Base-by-base conservation (phyloP, 352 stramenopile genomes). In the Pythium phragmitis region DNA sequence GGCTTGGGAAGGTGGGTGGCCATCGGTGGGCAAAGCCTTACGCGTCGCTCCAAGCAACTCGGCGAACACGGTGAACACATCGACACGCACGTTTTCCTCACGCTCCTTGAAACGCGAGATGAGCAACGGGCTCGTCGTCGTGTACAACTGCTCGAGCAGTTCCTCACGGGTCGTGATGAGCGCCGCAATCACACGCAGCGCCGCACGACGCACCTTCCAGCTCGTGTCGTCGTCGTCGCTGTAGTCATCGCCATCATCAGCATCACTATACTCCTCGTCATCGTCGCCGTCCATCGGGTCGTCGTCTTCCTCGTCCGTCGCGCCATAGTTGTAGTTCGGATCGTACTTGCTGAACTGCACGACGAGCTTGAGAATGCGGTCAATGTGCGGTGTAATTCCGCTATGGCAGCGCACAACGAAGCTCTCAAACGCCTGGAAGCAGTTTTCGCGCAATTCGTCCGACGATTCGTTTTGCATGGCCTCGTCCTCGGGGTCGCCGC, bases 71-170 rank as follows among this genome's bases (percentile, higher is more conserved):
- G 83, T 85, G 75, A 99, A 96, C 7, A 99, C 92, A 62, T 98
- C 97, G 21, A 99, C 94, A 28, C 96, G 94, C 52, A 99, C 98
- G 73, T 99, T 99, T 64, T 99, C 97, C 79, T 99, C 97, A 41
- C 97, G 85, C 78, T 99, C 97, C 73, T 97, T 97, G 69, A 98
- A 97, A 16, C 91, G 80, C 16, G 72, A 85, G 46, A 98, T 91
- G 48, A 98, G 69, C 48, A 76, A 70, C 65, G 92, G 82, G 21
- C 76, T 89, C 33, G 94, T 94, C 58, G 84, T 87, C 37, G 79
- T 80, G 72, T 96, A 97, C 13, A 98, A 67, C 16, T 87, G 65
- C 53, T 95, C 79, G 34, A 98, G 70, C 39, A 96, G 68, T 57
- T 98, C 91, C 13, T 87, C 63, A 3, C 92, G 81, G 7, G 89